These are phyloP conservation scores for Berkeleyomyces basicola DNA, from an alignment of 2,329 filamentous ascomycete species.

Conservation along the genomic window DNA sequence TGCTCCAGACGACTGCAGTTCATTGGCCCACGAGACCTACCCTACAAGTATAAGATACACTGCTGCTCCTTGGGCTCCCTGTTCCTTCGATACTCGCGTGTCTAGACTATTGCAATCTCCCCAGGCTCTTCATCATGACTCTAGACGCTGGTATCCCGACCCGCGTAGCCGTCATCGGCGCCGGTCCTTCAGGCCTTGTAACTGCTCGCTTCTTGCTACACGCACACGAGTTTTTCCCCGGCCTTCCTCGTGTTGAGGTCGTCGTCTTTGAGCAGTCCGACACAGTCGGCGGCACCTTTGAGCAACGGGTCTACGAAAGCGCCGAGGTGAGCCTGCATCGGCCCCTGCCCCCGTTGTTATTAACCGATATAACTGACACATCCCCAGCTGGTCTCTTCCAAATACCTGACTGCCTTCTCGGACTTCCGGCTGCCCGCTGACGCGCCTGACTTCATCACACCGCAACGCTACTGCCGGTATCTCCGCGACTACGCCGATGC, in stretches of 20 bases:
- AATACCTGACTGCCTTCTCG: slow-evolving; percentile 33
- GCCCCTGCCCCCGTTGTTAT: background rate
- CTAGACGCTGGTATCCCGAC: slow-evolving; percentile 11
- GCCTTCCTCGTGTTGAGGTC: slow-evolving; percentile 23
- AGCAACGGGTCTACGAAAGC: slow-evolving; percentile 30
- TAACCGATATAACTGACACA: background rate
- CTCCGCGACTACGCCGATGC: slow-evolving; percentile 25
- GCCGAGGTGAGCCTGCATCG: slow-evolving; percentile 23
- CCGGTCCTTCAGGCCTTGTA: slow-evolving; percentile 27
- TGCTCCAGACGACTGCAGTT: background rate
- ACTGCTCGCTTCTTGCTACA: slow-evolving; percentile 26
- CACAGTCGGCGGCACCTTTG: slow-evolving; percentile 31
- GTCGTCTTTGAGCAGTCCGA: slow-evolving; percentile 29
- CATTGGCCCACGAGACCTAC: background rate
- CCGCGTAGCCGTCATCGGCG: slow-evolving; percentile 27
- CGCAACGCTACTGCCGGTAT: slow-evolving; percentile 26
- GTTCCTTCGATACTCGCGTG: background rate
- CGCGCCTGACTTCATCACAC: slow-evolving; percentile 28
- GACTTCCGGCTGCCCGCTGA: slow-evolving; percentile 28
- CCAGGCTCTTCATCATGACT: background rate
- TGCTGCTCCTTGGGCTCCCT: background rate
- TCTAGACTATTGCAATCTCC: background rate
- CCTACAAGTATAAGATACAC: background rate
- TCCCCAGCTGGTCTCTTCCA: slow-evolving; percentile 30
- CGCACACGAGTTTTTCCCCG: slow-evolving; percentile 23